Evolutionary conservation across 225 moss, liverwort and hornwort species (phyloP), one percentile per base, ranked within the genome.

Genomic region (Physcomitrium patens): DNA sequence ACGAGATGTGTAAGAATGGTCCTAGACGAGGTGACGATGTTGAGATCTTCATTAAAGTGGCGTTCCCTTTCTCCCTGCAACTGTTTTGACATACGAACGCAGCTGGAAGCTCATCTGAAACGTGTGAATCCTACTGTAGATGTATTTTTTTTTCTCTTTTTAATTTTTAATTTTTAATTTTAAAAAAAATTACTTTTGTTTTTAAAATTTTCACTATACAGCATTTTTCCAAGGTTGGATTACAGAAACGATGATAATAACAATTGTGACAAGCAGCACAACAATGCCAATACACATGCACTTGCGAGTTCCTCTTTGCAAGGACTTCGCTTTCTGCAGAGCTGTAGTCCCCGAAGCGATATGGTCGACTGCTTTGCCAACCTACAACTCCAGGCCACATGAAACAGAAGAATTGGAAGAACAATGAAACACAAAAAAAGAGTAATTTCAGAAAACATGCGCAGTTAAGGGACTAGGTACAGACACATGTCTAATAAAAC

Each of bases 251-350:
- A 96, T 87, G 18, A 96, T 56, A 57, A 93, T 83, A 47, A 76
- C 69, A 60, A 76, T 76, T 31, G 82, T 76, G 20, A 93, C 77
- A 47, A 96, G 91, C 14, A 93, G 37, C 10, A 96, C 73, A 60
- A 93, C 15, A n/a, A 96, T 78, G 62, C 89, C 95, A 60, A 93
- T 80, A 69, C 91, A 93, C 83, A 93, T 89, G 89, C 95, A 96
- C 78, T 91, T 91, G 67, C 95, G 91, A 55, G 85, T 96, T 52
- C 85, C 80, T 81, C 81, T 81, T 81, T 93, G 95, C 65, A 90
- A 81, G 28, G 84, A 84, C 77, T 96, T 96, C 0, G 91, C 93
- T 45, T 81, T 89, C 58, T 87, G 81, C 13, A 96, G 83, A 9
- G 90, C 87, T 65, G 65, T 53, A 62, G 95, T 91, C 37, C 93